Percentiles rank a stretch among this genome's conserved stretches.
Conservation (phyloP, 2,329 filamentous ascomycete genomes). For the Monosporascus sp. region DNA sequence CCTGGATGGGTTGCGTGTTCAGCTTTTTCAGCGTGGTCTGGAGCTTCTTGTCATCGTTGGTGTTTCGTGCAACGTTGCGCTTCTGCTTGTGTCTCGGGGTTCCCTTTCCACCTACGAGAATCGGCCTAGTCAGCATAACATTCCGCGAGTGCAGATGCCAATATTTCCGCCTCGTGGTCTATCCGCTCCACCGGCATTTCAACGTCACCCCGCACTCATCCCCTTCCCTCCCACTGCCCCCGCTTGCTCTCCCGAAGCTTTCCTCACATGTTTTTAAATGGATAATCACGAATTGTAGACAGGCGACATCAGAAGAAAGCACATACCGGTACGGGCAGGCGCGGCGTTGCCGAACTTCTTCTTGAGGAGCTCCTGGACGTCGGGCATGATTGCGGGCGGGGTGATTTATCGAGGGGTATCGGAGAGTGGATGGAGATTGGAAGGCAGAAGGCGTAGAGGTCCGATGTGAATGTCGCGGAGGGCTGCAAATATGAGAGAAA, state of each 20-base stretch:
- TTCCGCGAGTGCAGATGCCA: no score
- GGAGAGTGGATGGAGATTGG: neutral
- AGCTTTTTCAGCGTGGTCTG: constrained; percentile 97
- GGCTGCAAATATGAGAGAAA: no score
- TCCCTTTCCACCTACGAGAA: constrained; percentile 73
- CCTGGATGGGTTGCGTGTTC: constrained; percentile 98
- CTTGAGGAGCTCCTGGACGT: constrained; percentile 40
- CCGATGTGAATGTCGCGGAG: no score
- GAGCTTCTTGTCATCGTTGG: constrained; percentile 99
- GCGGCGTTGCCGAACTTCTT: constrained; percentile 29
- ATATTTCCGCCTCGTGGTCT: no score
- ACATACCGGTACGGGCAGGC: constrained; percentile 28
- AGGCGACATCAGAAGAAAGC: neutral
- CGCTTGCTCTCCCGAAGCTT: no score
- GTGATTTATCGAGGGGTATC: neutral
- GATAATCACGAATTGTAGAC: neutral
- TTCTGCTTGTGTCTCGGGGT: constrained; percentile 97
- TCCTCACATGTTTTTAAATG: constrained; percentile 4
- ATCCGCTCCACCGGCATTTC: no score
- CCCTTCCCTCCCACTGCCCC: no score
- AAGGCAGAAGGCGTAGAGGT: neutral
- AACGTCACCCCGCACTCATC: no score
- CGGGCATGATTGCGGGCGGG: constrained; percentile 23
- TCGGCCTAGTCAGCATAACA: neutral
- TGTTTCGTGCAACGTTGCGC: constrained; percentile 89